Base-by-base conservation (phyloP, 257 asterid genomes). In the Salvia miltiorrhiza region DNA sequence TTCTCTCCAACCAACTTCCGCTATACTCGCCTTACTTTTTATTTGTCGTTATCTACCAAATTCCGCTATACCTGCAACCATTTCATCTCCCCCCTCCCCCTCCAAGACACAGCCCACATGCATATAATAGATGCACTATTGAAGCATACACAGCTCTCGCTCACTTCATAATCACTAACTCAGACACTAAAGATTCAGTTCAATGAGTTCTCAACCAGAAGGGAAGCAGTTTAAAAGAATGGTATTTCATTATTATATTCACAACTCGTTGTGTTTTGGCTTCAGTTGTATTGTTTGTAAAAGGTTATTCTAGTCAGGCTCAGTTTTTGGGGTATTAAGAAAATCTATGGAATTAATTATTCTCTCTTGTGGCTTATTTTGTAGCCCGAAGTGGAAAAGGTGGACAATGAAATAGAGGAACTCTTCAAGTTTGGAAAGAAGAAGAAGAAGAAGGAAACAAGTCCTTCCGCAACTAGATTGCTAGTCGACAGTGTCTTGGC, bases 341-440 rank as follows among this genome's bases (percentile, higher is more conserved):
- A 32, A n/a, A 37, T 53, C 5, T 45, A 63, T 7, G 9, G 63
- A 57, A 58, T 44, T 53, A 45, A 71, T 20, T 55, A 4, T 59
- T 52, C 19, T 35, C 41, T 61, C 33, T 73, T 64, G 65, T 41
- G 17, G 13, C 70, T 20, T 35, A 67, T 80, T 49, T 73, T 74
- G 47, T 67, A 92, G 98, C 96, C 97, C 1, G 95, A 90, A 75
- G 97, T 86, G 78, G 92, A 87, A 35, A 92, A 86, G 68, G 95
- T 83, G 67, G 96, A 90, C 58, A 88, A 82, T 2, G 98, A 92
- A 83, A 89, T 89, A 23, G 79, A 89, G 49, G 71, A 82, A 48
- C 88, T 89, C 57, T 89, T 89, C 80, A 89, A 84, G 79, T 39
- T 62, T 41, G 96, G 93, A 47, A 92, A 84, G 88, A 89, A 83